A percentile compares a stretch with the other conserved stretches of the same genome.
Conservation (phyloP, 345 rosid species). For the Firmiana major region DNA sequence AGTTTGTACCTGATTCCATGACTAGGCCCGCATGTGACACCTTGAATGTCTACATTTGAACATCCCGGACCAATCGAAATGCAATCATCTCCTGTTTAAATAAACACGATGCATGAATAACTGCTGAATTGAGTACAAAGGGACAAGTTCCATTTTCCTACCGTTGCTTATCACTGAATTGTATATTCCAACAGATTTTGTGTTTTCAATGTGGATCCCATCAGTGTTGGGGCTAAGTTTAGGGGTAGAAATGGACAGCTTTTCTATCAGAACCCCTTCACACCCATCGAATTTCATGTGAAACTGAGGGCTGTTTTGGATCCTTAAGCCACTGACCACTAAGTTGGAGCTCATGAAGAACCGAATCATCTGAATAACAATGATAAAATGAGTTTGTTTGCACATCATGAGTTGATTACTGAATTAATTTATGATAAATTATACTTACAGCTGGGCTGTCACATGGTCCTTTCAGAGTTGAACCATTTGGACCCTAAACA, state of each 20-base stretch:
- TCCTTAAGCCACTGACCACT: slow-evolving; percentile 56
- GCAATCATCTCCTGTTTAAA: slow-evolving; percentile 71
- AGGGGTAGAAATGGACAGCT: slow-evolving; percentile 67
- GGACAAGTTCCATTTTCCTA: slow-evolving; percentile 12
- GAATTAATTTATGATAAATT: not conserved
- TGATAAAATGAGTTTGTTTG: not conserved
- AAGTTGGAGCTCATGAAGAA: slow-evolving; percentile 95
- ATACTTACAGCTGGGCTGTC: slow-evolving; percentile 82
- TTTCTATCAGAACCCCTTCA: slow-evolving; percentile 65
- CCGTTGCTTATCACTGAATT: slow-evolving; percentile 77
- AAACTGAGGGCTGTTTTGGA: slow-evolving; percentile 92
- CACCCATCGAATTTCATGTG: slow-evolving; percentile 98
- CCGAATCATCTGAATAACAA: slow-evolving; percentile 58
- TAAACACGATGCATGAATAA: not conserved
- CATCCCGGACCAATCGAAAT: slow-evolving; percentile 84
- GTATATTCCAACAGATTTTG: slow-evolving; percentile 75
- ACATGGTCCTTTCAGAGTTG: slow-evolving; percentile 59
- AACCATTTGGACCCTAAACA: slow-evolving; percentile 69
- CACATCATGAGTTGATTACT: not conserved
- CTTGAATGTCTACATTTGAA: slow-evolving; percentile 59
- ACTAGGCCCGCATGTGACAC: slow-evolving; percentile 83
- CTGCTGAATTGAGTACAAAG: not conserved
- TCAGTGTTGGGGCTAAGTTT: slow-evolving; percentile 96
- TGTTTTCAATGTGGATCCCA: slow-evolving; percentile 83
- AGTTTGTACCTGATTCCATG: slow-evolving; percentile 77